Evolutionary conservation across 306 rosid species (phyloP).

Genomic region (Biancaea sappan): DNA sequence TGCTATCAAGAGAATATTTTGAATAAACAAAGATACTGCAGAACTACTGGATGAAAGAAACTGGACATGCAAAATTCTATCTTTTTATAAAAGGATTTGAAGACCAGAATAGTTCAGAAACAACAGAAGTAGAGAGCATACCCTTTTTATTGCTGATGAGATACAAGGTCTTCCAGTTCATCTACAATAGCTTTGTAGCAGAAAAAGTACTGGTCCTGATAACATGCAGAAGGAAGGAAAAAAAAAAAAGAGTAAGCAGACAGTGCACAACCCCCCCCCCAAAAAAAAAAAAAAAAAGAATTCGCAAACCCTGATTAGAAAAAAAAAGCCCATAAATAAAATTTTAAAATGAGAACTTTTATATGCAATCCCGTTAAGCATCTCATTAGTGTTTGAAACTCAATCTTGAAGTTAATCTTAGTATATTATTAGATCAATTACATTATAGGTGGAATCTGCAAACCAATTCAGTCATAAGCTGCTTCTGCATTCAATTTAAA

Average conservation of each 20-base stretch:
- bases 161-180: conserved; percentile 75
- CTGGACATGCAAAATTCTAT: background rate
- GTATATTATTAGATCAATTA: background rate
- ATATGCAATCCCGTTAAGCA: background rate
- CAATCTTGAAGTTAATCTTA: background rate
- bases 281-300: too few relatives aligned
- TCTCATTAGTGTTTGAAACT: background rate
- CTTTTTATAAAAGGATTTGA: conserved; percentile 14
- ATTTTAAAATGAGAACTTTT: background rate
- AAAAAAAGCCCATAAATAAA: background rate
- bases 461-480: background rate
- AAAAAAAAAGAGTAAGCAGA: conserved; percentile 28
- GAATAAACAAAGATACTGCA: background rate
- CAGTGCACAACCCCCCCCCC: too few relatives aligned
- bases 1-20: conserved; percentile 7
- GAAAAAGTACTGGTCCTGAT: conserved; percentile 67
- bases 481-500: too few relatives aligned
- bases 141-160: conserved; percentile 47
- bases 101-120: conserved; percentile 5
- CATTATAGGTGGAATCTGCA: conserved; percentile 8
- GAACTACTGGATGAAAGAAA: conserved; percentile 16
- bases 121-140: conserved; percentile 23
- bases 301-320: too few relatives aligned
- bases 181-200: conserved; percentile 65
- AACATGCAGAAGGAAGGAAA: conserved; percentile 13